Evolutionary conservation across 2,329 filamentous ascomycete genomes (phyloP).

Genomic region (Hypocreales sp.): DNA sequence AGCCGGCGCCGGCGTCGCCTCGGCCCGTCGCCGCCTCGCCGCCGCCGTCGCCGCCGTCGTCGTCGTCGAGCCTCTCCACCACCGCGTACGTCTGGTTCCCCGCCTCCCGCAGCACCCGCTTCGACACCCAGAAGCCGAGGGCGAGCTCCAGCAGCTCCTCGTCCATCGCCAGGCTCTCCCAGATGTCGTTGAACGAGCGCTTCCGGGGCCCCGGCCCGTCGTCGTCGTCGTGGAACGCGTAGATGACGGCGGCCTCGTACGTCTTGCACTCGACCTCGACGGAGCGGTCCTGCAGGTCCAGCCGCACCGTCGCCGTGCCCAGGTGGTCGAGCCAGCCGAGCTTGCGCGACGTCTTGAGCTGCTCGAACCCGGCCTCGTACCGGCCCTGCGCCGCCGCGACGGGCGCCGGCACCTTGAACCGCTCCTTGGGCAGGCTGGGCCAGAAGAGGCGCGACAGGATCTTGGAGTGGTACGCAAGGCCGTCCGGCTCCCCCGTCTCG

Average conservation of each 20-base stretch:
- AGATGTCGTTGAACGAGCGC: constrained; percentile 36
- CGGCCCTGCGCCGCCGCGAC: constrained; percentile 46
- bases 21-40: constrained; percentile 12
- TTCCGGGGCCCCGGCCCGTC: constrained; percentile 17
- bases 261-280: constrained; percentile 60
- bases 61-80: constrained; percentile 44
- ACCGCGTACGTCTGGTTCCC: constrained; percentile 44
- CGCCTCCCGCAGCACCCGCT: constrained; percentile 46
- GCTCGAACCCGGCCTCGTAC: constrained; percentile 65
- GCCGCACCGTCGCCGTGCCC: constrained; percentile 63
- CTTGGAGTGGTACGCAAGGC: constrained; percentile 51
- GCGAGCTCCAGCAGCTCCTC: constrained; percentile 53
- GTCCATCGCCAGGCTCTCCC: constrained; percentile 52
- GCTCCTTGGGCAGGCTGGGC: constrained; percentile 62
- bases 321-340: constrained; percentile 78
- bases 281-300: constrained; percentile 69
- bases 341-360: constrained; percentile 69
- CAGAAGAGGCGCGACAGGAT: constrained; percentile 89
- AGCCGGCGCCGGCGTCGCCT: too few relatives aligned
- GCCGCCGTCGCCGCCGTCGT: constrained; percentile 12
- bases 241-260: constrained; percentile 78
- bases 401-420: constrained; percentile 45
- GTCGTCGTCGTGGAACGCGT: constrained; percentile 53
- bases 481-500: constrained; percentile 5
- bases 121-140: constrained; percentile 56